Evolutionary conservation across 345 rosid genomes (phyloP).

Genomic region (Aegle marmelos): DNA sequence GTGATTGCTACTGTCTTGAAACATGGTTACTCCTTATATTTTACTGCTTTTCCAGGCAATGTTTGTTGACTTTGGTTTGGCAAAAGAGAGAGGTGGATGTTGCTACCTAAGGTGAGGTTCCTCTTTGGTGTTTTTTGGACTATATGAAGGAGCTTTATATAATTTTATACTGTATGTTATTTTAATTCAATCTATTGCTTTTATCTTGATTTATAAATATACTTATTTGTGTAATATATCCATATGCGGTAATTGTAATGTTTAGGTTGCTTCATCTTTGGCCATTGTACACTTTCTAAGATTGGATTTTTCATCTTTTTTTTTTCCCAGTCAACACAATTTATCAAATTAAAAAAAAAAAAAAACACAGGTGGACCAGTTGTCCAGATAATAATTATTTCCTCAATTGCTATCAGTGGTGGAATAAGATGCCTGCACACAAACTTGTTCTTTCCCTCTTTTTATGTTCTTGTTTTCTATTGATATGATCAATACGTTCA

Average conservation of each 20-base stretch:
- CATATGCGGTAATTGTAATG: background rate
- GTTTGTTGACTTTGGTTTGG: slow-evolving; percentile 97
- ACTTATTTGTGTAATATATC: background rate
- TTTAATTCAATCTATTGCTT: background rate
- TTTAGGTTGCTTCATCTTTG: background rate
- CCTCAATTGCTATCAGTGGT: background rate
- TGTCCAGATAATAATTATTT: background rate
- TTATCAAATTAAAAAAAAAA: too few species aligned
- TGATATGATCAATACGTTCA: background rate
- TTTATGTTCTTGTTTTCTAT: background rate
- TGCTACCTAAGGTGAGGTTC: slow-evolving; percentile 74
- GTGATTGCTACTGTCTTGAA: background rate
- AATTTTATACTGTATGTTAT: slow-evolving; percentile 1
- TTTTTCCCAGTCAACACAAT: background rate
- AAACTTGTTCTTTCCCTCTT: background rate
- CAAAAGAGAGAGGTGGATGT: slow-evolving; percentile 86
- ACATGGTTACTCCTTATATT: background rate
- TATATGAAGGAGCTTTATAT: background rate
- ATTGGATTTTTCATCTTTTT: background rate
- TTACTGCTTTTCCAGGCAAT: slow-evolving; percentile 58
- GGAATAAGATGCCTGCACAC: background rate
- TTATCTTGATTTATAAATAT: background rate
- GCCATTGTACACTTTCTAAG: background rate
- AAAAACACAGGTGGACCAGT: background rate
- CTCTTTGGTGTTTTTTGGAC: slow-evolving; percentile 5